Base-by-base conservation (phyloP, 768 basidiomycete genomes). In the Dentipellis fragilis region DNA sequence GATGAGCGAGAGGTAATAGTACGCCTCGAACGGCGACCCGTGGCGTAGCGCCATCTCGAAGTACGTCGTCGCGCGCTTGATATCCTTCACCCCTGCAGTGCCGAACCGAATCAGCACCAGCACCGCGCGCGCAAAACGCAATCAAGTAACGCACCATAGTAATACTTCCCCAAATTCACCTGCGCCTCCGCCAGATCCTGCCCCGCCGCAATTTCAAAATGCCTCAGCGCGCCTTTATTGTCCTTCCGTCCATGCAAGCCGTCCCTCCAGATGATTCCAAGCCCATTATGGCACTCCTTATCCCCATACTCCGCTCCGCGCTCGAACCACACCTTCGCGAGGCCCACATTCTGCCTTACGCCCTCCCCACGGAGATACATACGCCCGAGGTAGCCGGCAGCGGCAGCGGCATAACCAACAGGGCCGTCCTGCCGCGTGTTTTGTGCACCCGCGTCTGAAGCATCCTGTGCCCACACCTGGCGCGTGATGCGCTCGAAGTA, bases 281-380 rank as follows among this genome's bases (percentile, higher is more conserved):
- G 73, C 0, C 85, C 88, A 64, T 96, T 97, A 57, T 86, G 83
- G 59, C 85, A 87, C 68, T 98, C 95, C 56, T 85, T 80, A 63
- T 99, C 95, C 22, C 83, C 85, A 64, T 84, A 79, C 45, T 80
- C 79, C 11, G 77, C 81, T 1, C 90, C 95, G 52, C 96, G 78
- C 62, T 93, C 89, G 62, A 94, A 94, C 96, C 96, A 99, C 73
- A 94, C 80, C 72, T 84, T 91, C 9, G 92, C 94, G 59, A 80
- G 68, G 23, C 76, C 73, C 17, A 80, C 77, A 67, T 97, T 89
- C 57, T 76, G 75, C 62, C 85, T 86, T 21, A 90, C 83, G 7
- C 94, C 95, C 67, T 98, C 96, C 0, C 96, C 95, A 38, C 96
- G 77, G 35, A 99, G 69, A 62, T 87, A 88, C 93, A 99, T 98